A percentile compares a stretch with the other conserved stretches of the same genome.
Conservation (phyloP, 768 basidiomycete genomes). For the Lactarius vividus region DNA sequence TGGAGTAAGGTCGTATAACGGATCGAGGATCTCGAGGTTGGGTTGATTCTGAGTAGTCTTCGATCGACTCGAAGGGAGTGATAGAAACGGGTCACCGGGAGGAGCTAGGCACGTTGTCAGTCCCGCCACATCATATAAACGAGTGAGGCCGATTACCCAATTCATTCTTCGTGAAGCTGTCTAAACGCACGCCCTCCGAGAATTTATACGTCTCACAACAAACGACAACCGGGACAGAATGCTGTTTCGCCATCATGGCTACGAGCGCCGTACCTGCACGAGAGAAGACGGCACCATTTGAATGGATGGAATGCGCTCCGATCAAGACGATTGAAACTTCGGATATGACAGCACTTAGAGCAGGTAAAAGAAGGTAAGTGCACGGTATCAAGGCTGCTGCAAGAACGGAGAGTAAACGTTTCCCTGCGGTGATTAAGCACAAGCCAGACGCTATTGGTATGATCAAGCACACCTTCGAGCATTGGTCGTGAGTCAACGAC, state of each 20-base stretch:
- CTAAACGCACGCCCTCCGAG: slow-evolving; percentile 86
- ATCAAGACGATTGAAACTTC: slow-evolving; percentile 83
- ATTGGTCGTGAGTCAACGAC: slow-evolving; percentile 95
- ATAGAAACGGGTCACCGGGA: slow-evolving; percentile 36
- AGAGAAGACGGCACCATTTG: slow-evolving; percentile 92
- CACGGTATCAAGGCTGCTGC: slow-evolving; percentile 71
- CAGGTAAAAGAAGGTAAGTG: slow-evolving; percentile 89
- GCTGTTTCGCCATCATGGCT: slow-evolving; percentile 91
- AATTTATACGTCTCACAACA: slow-evolving; percentile 99
- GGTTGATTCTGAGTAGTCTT: slow-evolving; percentile 37
- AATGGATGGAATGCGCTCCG: slow-evolving; percentile 91
- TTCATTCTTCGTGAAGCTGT: slow-evolving; percentile 95
- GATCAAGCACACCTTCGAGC: slow-evolving; percentile 63
- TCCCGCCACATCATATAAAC: neutral
- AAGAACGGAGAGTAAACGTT: slow-evolving; percentile 68
- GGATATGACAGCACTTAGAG: slow-evolving; percentile 74
- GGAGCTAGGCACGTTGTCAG: slow-evolving; percentile 31
- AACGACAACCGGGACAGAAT: slow-evolving; percentile 89
- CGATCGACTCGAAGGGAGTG: slow-evolving; percentile 36
- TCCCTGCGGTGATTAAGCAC: slow-evolving; percentile 49
- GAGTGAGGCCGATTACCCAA: slow-evolving; percentile 54
- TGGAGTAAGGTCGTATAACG: slow-evolving; percentile 93
- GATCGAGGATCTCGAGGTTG: slow-evolving; percentile 76
- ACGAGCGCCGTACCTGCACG: slow-evolving; percentile 94
- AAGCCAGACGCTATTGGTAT: slow-evolving; percentile 7